These are phyloP conservation scores for Populus hybrid DNA, from an alignment of 441 rosid genomes.

Conservation along the genomic window DNA sequence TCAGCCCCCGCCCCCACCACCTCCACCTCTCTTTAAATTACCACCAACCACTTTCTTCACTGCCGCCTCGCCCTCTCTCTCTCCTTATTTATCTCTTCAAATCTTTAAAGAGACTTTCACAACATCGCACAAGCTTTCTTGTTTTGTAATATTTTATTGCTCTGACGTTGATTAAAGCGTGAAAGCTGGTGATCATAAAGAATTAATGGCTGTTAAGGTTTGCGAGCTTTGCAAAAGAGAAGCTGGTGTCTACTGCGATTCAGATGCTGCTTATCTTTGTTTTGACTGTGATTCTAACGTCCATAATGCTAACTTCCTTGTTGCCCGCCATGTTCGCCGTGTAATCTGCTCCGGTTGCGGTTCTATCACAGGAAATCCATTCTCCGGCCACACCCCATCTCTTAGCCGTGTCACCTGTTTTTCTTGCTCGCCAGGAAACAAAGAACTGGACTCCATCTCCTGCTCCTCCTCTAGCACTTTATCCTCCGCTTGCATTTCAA, in stretches of 20 bases:
- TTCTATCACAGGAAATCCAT: constrained; percentile 24
- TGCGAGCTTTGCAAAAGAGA: constrained; percentile 55
- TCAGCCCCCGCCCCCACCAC: background rate
- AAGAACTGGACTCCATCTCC: background rate
- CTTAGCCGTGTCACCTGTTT: background rate
- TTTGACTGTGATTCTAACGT: constrained; percentile 54
- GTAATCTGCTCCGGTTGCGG: constrained; percentile 42
- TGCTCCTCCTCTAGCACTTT: constrained; percentile 30
- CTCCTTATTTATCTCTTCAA: too few relatives aligned
- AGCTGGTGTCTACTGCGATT: constrained; percentile 47
- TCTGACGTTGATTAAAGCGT: background rate
- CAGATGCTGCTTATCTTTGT: constrained; percentile 68
- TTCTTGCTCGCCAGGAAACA: constrained; percentile 1
- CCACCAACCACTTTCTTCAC: background rate
- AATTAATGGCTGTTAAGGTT: background rate
- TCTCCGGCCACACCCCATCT: constrained; percentile 32
- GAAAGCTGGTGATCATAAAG: background rate
- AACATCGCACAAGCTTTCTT: background rate
- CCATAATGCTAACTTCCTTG: constrained; percentile 65
- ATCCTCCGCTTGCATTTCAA: constrained; percentile 31
- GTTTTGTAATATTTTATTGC: background rate
- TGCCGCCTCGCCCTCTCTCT: background rate
- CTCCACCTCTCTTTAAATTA: background rate
- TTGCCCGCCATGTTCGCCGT: constrained; percentile 58
- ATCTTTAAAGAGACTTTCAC: background rate